Percentiles rank a stretch among this genome's conserved stretches.
Evolutionary conservation across 176 grass and related monocot species (phyloP).

Genomic region (Triticum dicoccoides): DNA sequence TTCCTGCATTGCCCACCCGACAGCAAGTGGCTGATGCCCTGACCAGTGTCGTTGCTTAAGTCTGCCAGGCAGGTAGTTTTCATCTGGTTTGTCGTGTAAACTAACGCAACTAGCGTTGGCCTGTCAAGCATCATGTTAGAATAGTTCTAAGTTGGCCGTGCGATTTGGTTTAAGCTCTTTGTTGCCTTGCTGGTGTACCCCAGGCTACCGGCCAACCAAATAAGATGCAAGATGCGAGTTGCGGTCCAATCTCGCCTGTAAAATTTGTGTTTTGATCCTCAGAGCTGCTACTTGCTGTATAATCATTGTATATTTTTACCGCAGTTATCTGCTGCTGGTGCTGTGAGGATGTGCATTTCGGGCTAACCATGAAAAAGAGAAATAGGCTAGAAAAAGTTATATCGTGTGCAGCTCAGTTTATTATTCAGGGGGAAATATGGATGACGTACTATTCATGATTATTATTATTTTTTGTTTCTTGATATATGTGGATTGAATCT

Average conservation of each 20-base stretch:
- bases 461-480: no score
- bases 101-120: neutral
- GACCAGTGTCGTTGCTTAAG: slow-evolving; percentile 49
- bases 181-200: neutral
- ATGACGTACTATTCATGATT: no score
- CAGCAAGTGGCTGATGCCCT: slow-evolving; percentile 70
- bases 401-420: no score
- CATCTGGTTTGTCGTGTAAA: neutral
- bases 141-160: neutral
- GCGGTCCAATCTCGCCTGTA: neutral
- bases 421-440: no score
- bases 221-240: slow-evolving; percentile 26
- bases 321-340: neutral
- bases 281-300: neutral
- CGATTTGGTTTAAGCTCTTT: slow-evolving; percentile 1
- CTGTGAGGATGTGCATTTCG: neutral
- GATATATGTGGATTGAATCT: no score
- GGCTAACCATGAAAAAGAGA: no score
- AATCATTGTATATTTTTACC: neutral
- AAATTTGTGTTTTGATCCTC: neutral
- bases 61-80: neutral
- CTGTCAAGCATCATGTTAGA: neutral
- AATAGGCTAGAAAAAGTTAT: no score
- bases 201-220: slow-evolving; percentile 6
- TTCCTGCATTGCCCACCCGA: slow-evolving; percentile 76